phyloP scores from a whole-genome alignment of 345 rosid genomes.

The Chamaenerion angustifolium region DNA sequence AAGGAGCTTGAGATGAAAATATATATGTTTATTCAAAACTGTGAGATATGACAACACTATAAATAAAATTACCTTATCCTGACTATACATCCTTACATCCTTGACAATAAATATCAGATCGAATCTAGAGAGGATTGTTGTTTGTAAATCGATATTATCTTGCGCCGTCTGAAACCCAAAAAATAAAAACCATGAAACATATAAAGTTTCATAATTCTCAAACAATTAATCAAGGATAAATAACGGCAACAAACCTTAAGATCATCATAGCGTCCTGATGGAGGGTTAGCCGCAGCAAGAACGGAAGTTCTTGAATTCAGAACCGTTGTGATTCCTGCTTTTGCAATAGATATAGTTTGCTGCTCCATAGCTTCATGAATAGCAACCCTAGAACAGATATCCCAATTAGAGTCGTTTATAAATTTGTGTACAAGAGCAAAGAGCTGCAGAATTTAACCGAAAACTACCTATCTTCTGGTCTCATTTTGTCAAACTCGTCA shows the following conservation, averaged over 20 bases:
- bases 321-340: constrained; percentile 97
- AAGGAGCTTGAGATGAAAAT: neutral
- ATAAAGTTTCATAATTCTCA: neutral
- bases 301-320: constrained; percentile 95
- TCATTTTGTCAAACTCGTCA: constrained; percentile 97
- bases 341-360: constrained; percentile 97
- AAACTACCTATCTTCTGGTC: constrained; percentile 86
- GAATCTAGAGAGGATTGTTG: constrained; percentile 92
- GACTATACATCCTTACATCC: constrained; percentile 69
- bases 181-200: neutral
- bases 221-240: neutral
- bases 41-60: neutral
- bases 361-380: constrained; percentile 99
- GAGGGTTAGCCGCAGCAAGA: constrained; percentile 98
- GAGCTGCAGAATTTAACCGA: neutral
- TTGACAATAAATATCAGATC: constrained; percentile 92
- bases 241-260: constrained; percentile 45
- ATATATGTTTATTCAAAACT: neutral
- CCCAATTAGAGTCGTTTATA: constrained; percentile 1
- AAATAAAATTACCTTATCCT: constrained; percentile 57
- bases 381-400: constrained; percentile 57
- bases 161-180: constrained; percentile 58
- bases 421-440: constrained; percentile 3
- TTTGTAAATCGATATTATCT: constrained; percentile 91
- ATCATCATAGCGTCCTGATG: constrained; percentile 96